These are phyloP conservation scores for Kazachstania martiniae DNA, from an alignment of 805 yeast genomes.

Conservation along the genomic window DNA sequence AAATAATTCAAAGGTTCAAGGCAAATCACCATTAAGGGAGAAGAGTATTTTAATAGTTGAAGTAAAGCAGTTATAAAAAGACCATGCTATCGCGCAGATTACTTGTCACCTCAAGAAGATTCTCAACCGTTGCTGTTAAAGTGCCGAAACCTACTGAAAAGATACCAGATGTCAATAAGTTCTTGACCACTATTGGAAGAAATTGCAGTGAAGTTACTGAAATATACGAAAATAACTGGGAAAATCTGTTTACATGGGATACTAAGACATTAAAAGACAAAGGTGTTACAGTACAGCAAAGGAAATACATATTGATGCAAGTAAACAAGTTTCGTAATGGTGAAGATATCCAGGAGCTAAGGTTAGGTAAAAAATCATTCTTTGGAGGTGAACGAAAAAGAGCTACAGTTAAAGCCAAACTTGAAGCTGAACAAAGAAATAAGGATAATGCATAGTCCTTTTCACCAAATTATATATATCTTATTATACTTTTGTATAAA, in stretches of 20 bases:
- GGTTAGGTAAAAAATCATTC: constrained; percentile 57
- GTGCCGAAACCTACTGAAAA: constrained; percentile 41
- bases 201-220: constrained; percentile 56
- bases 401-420: constrained; percentile 36
- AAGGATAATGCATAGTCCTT: not conserved
- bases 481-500: not conserved
- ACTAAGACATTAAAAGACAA: constrained; percentile 53
- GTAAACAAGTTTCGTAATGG: constrained; percentile 53
- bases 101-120: not conserved
- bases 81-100: not conserved
- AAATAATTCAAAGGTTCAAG: no score
- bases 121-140: constrained; percentile 1
- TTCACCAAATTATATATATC: not conserved
- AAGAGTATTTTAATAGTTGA: no score
- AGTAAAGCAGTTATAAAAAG: no score
- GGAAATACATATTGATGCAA: constrained; percentile 70
- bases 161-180: constrained; percentile 62
- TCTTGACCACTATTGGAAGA: constrained; percentile 73
- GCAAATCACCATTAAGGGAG: no score
- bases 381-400: constrained; percentile 84
- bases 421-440: constrained; percentile 38
- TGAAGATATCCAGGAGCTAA: constrained; percentile 43
- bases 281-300: constrained; percentile 63
- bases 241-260: constrained; percentile 46
- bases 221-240: constrained; percentile 60